Evolutionary conservation across 2,329 filamentous ascomycete species (phyloP), one percentile per base, ranked within the genome.

Genomic region (Trichoderma sp.): DNA sequence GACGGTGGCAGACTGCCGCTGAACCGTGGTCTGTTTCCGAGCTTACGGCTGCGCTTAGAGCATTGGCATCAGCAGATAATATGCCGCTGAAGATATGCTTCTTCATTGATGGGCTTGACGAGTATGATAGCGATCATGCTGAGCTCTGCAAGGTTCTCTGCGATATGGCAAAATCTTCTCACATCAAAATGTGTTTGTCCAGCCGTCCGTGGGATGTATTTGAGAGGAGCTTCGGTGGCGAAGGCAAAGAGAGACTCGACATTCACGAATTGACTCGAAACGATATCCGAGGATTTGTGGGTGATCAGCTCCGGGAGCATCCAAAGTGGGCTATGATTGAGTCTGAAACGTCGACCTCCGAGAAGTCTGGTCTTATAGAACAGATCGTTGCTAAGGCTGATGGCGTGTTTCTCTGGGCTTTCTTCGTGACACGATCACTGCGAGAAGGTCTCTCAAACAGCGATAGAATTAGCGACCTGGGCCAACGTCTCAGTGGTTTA

Each of bases 371-470:
- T 11, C 12, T 74, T 6, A 30, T 74, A 2, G 15, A 65, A 0
- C 23, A 36, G 5, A 71, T 77, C 15, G 28, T 62, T 1, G n/a
- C 53, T 3, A 70, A 64, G 20, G 68, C 75, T 1, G 36, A 73
- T 11, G 75, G 75, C 0, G 72, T 76, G 1, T 77, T 77, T 30
- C 72, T 77, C 0, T 76, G 74, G 75, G 74, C 74, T 7, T 73
- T 76, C n/a, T 28, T 76, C 0, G 74, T 72, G 5, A 73, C 71
- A 1, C 61, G 50, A 5, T 65, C 61, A 3, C 61, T 76, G 0
- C 32, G 70, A 4, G 47, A 71, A 1, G 73, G 71, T 0, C 59
- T 73, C 0, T 47, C 34, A 0, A 70, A 73, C 6, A 53, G 59
- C 2, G 71, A 73, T 12, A 73, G 12, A 0, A 20, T 71, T 3